Evolutionary conservation across 192 early-diverging fungal species (phyloP).

Genomic region (Piromyces finnis): DNA sequence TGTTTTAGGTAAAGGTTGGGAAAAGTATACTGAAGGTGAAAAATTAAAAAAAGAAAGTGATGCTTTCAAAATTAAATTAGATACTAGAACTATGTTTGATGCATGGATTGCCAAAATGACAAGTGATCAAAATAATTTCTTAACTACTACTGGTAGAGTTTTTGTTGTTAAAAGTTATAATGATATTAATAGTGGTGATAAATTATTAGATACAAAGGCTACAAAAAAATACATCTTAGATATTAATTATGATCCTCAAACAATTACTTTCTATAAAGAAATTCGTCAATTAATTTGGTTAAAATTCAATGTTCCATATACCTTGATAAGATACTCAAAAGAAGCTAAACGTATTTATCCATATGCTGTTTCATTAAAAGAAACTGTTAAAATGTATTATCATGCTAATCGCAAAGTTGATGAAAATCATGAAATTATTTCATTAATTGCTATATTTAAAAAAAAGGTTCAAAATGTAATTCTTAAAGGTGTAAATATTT

Average conservation of each 20-base stretch:
- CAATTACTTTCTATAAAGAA: slow-evolving; percentile 97
- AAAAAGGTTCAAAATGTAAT: slow-evolving; percentile 83
- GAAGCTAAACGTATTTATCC: slow-evolving; percentile 96
- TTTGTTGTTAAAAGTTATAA: background rate
- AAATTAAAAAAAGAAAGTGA: slow-evolving; percentile 71
- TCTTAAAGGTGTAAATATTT: slow-evolving; percentile 32
- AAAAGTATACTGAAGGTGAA: slow-evolving; percentile 90
- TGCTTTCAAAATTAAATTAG: slow-evolving; percentile 85
- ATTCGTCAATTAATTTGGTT: slow-evolving; percentile 94
- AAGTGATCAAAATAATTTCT: background rate
- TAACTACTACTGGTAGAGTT: background rate
- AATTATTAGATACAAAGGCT: slow-evolving; percentile 2
- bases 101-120: slow-evolving; percentile 71
- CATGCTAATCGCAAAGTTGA: slow-evolving; percentile 66
- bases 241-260: slow-evolving; percentile 86
- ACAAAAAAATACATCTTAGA: slow-evolving; percentile 48
- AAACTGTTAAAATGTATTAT: slow-evolving; percentile 83
- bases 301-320: slow-evolving; percentile 80
- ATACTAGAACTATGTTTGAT: slow-evolving; percentile 79
- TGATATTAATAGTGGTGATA: slow-evolving; percentile 5
- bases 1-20: slow-evolving; percentile 94
- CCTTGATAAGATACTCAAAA: slow-evolving; percentile 75
- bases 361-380: slow-evolving; percentile 88
- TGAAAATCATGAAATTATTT: slow-evolving; percentile 42
- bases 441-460: slow-evolving; percentile 84